Percentiles rank a stretch among this genome's conserved stretches.
These are phyloP conservation scores for Nannizzia gypsea DNA, from an alignment of 2,329 filamentous ascomycete genomes.

Conservation along the genomic window DNA sequence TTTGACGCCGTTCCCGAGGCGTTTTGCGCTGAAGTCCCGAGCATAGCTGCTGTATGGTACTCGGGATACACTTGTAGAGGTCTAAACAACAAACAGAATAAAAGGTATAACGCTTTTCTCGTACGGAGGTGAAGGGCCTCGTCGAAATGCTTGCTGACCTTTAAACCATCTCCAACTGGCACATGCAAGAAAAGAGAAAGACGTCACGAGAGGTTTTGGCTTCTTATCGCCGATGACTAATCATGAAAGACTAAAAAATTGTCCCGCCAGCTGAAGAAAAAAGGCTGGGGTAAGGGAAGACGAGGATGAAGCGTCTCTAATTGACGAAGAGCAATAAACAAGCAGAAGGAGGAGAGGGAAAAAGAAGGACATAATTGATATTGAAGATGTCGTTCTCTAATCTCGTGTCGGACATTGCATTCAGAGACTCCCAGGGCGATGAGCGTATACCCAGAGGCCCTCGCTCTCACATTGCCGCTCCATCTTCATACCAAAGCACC, in stretches of 20 bases:
- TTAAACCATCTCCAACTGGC: not conserved
- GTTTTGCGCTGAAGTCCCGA: not conserved
- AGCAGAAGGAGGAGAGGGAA: too few species aligned
- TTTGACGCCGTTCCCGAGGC: not conserved
- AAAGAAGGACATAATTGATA: not conserved
- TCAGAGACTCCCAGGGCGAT: conserved; percentile 31
- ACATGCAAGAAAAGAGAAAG: not conserved
- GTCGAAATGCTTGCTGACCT: not conserved
- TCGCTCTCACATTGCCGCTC: conserved; percentile 30
- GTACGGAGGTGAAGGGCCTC: not conserved
- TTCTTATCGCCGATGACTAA: not conserved
- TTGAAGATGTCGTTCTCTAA: conserved; percentile 39
- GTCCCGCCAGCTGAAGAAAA: not conserved
- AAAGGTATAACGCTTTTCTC: not conserved
- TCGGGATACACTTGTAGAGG: not conserved
- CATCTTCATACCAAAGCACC: conserved; percentile 34
- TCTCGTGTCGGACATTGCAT: conserved; percentile 39
- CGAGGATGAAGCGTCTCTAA: too few species aligned
- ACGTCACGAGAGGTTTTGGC: not conserved
- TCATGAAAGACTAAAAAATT: not conserved
- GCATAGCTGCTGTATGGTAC: not conserved
- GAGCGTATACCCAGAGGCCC: conserved; percentile 32
- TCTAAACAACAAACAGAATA: not conserved
- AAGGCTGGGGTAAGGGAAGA: not conserved
- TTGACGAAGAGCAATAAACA: too few species aligned